phyloP scores from a whole-genome alignment of 2,329 filamentous ascomycete species.

The Epichloe aotearoae region DNA sequence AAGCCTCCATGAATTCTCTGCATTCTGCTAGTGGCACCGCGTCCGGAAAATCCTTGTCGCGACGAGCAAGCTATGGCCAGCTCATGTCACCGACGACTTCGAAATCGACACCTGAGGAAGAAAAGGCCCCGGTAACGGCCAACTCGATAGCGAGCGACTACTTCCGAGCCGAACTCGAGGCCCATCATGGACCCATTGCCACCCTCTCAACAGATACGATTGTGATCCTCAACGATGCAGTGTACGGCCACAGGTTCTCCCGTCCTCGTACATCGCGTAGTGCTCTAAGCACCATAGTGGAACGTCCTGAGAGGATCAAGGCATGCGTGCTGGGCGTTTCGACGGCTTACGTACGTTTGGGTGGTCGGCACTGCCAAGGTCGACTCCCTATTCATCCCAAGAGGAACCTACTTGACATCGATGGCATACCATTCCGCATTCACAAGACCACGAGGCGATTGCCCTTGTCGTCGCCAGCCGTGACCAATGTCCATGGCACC shows the following conservation, averaged over 20 bases:
- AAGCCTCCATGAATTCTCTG: slow-evolving; percentile 44
- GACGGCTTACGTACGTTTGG: slow-evolving; percentile 80
- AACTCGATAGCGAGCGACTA: slow-evolving; percentile 50
- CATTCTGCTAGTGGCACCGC: slow-evolving; percentile 32
- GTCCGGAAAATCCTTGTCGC: slow-evolving; percentile 25
- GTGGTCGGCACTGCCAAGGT: slow-evolving; percentile 63
- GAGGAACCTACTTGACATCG: slow-evolving; percentile 38
- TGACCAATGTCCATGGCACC: slow-evolving; percentile 80
- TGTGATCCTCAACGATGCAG: slow-evolving; percentile 82
- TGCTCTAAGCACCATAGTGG: slow-evolving; percentile 69
- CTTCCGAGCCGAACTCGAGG: slow-evolving; percentile 55
- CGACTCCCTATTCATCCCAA: slow-evolving; percentile 53
- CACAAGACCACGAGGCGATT: slow-evolving; percentile 63
- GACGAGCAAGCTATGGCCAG: slow-evolving; percentile 35
- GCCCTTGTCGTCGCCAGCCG: slow-evolving; percentile 58
- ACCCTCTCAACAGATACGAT: slow-evolving; percentile 46
- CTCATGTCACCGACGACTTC: slow-evolving; percentile 25
- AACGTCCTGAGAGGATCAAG: slow-evolving; percentile 81
- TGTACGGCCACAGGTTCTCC: slow-evolving; percentile 87
- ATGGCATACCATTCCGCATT: slow-evolving; percentile 67
- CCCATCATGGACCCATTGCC: slow-evolving; percentile 38
- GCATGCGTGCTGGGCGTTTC: slow-evolving; percentile 73
- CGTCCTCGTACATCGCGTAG: slow-evolving; percentile 64
- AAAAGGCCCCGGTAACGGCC: slow-evolving; percentile 31
- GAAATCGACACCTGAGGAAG: slow-evolving; percentile 13